Evolutionary conservation across 768 basidiomycete genomes (phyloP), one percentile per base, ranked within the genome.

Genomic region (Tulasnella sp.): DNA sequence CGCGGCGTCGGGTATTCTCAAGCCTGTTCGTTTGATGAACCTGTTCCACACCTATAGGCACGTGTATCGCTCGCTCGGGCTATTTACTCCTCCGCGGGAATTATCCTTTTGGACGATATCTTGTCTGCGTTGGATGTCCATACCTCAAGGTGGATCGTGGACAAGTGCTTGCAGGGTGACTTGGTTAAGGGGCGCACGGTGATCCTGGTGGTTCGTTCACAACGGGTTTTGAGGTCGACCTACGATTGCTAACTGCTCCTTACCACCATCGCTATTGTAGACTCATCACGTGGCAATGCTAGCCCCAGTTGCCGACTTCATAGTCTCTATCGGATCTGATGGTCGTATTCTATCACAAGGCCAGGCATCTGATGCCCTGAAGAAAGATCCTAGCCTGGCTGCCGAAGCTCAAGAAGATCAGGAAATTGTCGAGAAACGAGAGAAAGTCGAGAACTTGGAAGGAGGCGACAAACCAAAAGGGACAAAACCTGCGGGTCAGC

Each of bases 91-190:
- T 83, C 83, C n/a, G 90, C 92, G 0, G 83, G 88, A 37, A 89
- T 90, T n/a, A 81, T 95, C 9, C 83, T 95, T 15, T 84, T 94
- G 57, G 93, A 95, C 81, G 93, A 94, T 81, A 89, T 93, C 39
- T 83, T 91, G 39, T 90, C 89, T n/a, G 90, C 90, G 5, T 83
- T 91, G 61, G 91, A 91, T 81, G 87, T 88, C n/a, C n/a, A n/a
- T n/a, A n/a, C n/a, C n/a, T n/a, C n/a, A n/a, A n/a, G n/a, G n/a
- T n/a, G n/a, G n/a, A 87, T 89, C 77, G 85, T 85, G 51, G 84
- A 86, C 48, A 82, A 85, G 75, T 81, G 84, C 39, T 82, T 86
- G 79, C 70, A 74, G 37, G 83, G 84, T 1, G 82, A 83, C 42
- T 78, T 86, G 29, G 81, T 86, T 73, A 77, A 80, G 35, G 83